These are phyloP conservation scores for Psilocybe subaeruginosa DNA, from an alignment of 768 basidiomycete genomes.

Conservation along the genomic window DNA sequence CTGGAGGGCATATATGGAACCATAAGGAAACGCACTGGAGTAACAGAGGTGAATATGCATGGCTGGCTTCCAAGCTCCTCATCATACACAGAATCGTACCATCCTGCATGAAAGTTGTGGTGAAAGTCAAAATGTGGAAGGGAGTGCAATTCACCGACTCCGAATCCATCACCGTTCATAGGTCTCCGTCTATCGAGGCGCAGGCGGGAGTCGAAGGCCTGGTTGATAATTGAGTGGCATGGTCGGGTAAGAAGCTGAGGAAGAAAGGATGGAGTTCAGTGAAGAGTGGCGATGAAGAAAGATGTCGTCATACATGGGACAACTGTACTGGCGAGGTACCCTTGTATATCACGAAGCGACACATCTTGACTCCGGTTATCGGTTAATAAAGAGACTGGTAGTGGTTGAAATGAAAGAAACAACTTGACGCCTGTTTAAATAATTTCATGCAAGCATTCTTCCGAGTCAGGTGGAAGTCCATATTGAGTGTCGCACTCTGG, in stretches of 20 bases:
- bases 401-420: constrained; percentile 9
- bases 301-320: constrained; percentile 62
- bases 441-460: not conserved
- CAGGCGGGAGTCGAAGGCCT: constrained; percentile 93
- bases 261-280: not conserved
- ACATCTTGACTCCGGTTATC: constrained; percentile 49
- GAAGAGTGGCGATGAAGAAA: constrained; percentile 2
- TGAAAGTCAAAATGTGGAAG: not conserved
- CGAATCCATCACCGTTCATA: constrained; percentile 97
- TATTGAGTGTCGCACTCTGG: constrained; percentile 8
- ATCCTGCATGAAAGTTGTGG: constrained; percentile 51
- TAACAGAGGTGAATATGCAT: constrained; percentile 95
- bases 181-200: constrained; percentile 80
- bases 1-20: not conserved
- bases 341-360: constrained; percentile 94
- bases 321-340: constrained; percentile 92
- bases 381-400: constrained; percentile 4
- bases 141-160: constrained; percentile 67
- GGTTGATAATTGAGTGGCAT: constrained; percentile 95
- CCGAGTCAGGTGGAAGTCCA: constrained; percentile 3
- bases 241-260: constrained; percentile 86
- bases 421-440: not conserved
- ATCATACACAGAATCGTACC: constrained; percentile 90
- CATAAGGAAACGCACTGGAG: constrained; percentile 61
- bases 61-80: constrained; percentile 86